Percentiles rank a stretch among this genome's conserved stretches.
phyloP scores from a whole-genome alignment of 371 early-diverging fungal genomes.

The Conidiobolus incongruus region DNA sequence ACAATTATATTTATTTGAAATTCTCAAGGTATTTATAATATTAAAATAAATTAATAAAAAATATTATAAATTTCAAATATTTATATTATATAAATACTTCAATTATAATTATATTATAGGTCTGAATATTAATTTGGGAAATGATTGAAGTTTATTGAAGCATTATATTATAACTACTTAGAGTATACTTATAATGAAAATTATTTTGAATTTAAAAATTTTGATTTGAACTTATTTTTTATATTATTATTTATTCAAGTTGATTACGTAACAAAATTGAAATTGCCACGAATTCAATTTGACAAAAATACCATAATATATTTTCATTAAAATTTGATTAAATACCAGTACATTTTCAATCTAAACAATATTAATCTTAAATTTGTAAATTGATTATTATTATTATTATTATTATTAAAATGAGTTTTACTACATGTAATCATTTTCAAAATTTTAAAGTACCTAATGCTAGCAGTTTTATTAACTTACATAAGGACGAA shows the following conservation, averaged over 20 bases:
- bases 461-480: conserved; percentile 15
- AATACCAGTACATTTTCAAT: not conserved
- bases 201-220: not conserved
- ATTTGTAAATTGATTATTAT: not conserved
- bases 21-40: too few relatives aligned
- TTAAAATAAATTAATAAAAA: too few relatives aligned
- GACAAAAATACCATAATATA: not conserved
- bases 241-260: not conserved
- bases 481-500: conserved; percentile 77
- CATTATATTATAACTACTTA: too few relatives aligned
- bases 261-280: not conserved
- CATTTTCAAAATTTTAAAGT: conserved; percentile 14
- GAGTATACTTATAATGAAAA: too few relatives aligned
- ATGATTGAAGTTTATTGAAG: too few relatives aligned
- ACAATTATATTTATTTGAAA: too few relatives aligned
- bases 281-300: not conserved
- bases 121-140: too few relatives aligned
- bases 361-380: not conserved
- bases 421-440: conserved; percentile 9
- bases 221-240: not conserved
- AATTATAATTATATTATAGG: too few relatives aligned
- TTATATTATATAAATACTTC: too few relatives aligned
- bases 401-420: not conserved
- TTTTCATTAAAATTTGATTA: not conserved
- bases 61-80: too few relatives aligned